These are phyloP conservation scores for Spizellomyces sp. DNA, from an alignment of 192 early-diverging fungal genomes.

Conservation along the genomic window DNA sequence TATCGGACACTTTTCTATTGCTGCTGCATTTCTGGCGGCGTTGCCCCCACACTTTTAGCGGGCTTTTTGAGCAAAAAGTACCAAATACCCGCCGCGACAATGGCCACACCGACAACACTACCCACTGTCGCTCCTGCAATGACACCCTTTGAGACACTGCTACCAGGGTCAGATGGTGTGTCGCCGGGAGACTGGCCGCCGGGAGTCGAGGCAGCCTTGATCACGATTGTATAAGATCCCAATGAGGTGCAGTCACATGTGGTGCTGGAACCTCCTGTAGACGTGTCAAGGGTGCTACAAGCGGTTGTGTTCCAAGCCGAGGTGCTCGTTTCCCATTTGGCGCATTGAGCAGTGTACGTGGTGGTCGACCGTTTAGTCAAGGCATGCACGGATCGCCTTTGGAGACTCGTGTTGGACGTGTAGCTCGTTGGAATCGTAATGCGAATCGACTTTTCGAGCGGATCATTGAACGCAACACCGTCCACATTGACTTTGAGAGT, in stretches of 20 bases:
- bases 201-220: neutral
- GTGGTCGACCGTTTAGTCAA: neutral
- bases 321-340: neutral
- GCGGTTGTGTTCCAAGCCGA: neutral
- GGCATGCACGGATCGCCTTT: no score
- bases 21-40: no score
- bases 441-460: neutral
- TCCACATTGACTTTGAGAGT: neutral
- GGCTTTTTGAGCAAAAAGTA: neutral
- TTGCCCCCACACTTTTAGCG: neutral
- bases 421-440: neutral
- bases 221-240: neutral
- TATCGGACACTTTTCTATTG: no score
- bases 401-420: neutral
- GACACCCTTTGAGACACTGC: neutral
- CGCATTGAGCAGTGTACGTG: neutral
- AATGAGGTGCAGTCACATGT: neutral
- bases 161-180: no score
- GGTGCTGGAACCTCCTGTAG: neutral
- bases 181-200: neutral
- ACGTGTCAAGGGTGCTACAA: neutral
- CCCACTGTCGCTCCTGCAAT: neutral
- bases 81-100: neutral
- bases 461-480: neutral
- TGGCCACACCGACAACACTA: neutral